Percentiles rank a stretch among this genome's conserved stretches.
Evolutionary conservation across 192 early-diverging fungal species (phyloP).

Genomic region (Polychytrium aggregatum): DNA sequence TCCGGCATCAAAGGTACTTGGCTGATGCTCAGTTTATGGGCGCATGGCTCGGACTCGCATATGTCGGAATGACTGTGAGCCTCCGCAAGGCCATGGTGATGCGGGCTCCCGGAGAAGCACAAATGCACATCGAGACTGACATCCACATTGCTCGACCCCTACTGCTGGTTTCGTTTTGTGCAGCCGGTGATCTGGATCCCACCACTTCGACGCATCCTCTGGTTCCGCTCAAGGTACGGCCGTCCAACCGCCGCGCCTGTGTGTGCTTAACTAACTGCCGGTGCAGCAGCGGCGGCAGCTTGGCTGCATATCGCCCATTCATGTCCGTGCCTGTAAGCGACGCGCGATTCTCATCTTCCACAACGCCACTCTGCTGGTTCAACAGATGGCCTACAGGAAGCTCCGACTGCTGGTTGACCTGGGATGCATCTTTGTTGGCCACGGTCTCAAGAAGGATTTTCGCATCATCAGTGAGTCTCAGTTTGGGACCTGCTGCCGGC

Average conservation of each 20-base stretch:
- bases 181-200: constrained; percentile 74
- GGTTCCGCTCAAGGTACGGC: constrained; percentile 78
- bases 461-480: constrained; percentile 74
- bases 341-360: no score
- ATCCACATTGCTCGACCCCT: no score
- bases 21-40: no score
- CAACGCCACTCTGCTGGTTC: no score
- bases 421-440: constrained; percentile 87
- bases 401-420: constrained; percentile 81
- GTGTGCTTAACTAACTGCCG: not conserved
- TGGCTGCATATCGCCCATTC: not conserved
- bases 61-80: no score
- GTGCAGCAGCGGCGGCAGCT: no score
- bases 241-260: no score
- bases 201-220: constrained; percentile 59
- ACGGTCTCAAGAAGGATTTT: constrained; percentile 91
- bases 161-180: constrained; percentile 1
- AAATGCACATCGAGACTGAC: no score
- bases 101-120: no score
- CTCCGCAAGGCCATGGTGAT: no score
- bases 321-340: no score
- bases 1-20: constrained; percentile 81
- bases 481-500: not conserved
- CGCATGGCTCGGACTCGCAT: no score
- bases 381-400: constrained; percentile 74